phyloP scores from a whole-genome alignment of 2,329 filamentous ascomycete species.

The Endothia cerciana region DNA sequence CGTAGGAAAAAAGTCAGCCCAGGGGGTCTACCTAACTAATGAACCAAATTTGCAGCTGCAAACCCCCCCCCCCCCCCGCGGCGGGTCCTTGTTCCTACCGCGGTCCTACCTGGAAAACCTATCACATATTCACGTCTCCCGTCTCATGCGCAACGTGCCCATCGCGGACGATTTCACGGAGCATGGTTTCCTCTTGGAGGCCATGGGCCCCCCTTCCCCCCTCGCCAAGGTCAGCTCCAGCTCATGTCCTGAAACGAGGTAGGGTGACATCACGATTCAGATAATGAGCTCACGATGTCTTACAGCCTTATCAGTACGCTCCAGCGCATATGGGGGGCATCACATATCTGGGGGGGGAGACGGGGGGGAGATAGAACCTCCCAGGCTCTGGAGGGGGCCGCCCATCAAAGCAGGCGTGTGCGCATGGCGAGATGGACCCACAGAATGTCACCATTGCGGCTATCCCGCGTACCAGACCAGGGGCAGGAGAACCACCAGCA shows the following conservation, averaged over 20 bases:
- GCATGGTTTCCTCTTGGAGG: not conserved
- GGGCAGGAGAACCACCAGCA: not conserved
- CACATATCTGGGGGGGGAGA: not conserved
- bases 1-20: not conserved
- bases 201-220: not conserved
- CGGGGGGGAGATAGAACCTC: not conserved
- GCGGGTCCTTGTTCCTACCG: not conserved
- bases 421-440: constrained; percentile 19
- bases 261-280: constrained; percentile 11
- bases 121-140: not conserved
- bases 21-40: constrained; percentile 4
- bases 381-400: not conserved
- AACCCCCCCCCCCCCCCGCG: not conserved
- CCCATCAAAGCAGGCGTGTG: not conserved
- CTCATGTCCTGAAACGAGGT: not conserved
- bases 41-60: constrained; percentile 3
- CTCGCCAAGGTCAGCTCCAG: not conserved
- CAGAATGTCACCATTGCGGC: constrained; percentile 18
- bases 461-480: constrained; percentile 1
- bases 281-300: not conserved
- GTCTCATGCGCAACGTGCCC: not conserved
- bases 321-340: not conserved
- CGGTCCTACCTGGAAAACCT: not conserved
- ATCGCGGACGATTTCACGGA: not conserved
- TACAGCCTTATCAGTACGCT: constrained; percentile 5